Evolutionary conservation across 768 basidiomycete genomes (phyloP).

Genomic region (Rhodosporidiobolus sp.): DNA sequence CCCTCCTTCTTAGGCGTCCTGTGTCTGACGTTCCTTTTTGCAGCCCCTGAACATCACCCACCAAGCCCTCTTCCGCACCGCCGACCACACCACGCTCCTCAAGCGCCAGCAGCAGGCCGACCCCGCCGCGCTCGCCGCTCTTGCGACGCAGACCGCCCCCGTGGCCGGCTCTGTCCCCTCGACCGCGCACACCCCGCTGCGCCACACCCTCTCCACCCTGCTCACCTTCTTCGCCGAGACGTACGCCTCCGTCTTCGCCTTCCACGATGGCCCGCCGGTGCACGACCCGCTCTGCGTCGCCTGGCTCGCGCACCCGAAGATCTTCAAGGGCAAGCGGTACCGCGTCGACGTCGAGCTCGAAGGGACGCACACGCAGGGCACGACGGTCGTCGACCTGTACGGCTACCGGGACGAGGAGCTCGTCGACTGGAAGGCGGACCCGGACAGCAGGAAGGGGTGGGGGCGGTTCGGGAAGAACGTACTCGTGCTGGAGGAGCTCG

Average conservation of each 20-base stretch:
- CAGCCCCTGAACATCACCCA: conserved; percentile 73
- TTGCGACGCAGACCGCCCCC: conserved; percentile 32
- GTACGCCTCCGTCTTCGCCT: conserved; percentile 60
- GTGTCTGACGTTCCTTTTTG: no score
- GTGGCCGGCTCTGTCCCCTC: conserved; percentile 41
- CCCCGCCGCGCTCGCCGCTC: conserved; percentile 11
- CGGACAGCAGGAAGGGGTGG: conserved; percentile 55
- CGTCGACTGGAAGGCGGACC: conserved; percentile 44
- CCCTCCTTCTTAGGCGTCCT: background rate
- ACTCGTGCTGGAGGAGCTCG: conserved; percentile 62
- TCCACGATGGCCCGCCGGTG: conserved; percentile 77
- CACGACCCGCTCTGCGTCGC: conserved; percentile 82
- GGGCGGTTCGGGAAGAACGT: conserved; percentile 73
- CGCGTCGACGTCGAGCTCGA: conserved; percentile 77
- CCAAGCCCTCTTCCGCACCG: conserved; percentile 67
- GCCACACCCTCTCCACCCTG: conserved; percentile 70
- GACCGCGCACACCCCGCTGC: conserved; percentile 55
- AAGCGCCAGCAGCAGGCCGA: conserved; percentile 41
- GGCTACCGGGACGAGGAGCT: conserved; percentile 59
- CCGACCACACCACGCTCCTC: conserved; percentile 59
- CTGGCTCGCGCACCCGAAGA: conserved; percentile 65
- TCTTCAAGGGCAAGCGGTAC: conserved; percentile 64
- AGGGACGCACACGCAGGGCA: conserved; percentile 65
- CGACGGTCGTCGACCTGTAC: conserved; percentile 78
- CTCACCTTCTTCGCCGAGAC: conserved; percentile 67